Evolutionary conservation across 1,139 yeast genomes (phyloP).

Genomic region (Debaryomyces subglobosus): DNA sequence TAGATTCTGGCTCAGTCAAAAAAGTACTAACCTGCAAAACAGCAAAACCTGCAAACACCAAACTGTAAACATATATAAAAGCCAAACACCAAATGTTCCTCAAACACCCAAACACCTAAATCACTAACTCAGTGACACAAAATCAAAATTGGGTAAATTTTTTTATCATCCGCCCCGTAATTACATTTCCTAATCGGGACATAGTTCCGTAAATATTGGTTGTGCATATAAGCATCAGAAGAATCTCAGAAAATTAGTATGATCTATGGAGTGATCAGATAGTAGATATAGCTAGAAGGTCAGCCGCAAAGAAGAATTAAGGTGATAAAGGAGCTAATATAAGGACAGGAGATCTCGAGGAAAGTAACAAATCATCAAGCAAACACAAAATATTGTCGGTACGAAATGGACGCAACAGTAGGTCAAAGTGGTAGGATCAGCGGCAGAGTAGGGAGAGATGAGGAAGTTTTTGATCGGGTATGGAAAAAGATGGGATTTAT

Average conservation of each 20-base stretch:
- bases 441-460: background rate
- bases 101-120: background rate
- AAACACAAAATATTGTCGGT: background rate
- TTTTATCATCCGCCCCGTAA: background rate
- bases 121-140: background rate
- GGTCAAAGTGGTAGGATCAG: background rate
- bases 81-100: background rate
- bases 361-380: background rate
- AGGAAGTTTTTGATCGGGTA: constrained; percentile 4
- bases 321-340: background rate
- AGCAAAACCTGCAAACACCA: background rate
- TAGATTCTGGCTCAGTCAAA: background rate
- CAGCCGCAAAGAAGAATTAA: background rate
- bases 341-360: background rate
- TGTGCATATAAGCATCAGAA: background rate
- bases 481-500: constrained; percentile 3
- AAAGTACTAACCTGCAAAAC: background rate
- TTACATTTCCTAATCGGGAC: constrained; percentile 4
- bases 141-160: too few species aligned
- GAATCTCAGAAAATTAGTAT: background rate
- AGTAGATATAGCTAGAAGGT: background rate
- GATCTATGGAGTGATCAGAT: background rate
- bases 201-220: background rate
- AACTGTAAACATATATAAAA: background rate
- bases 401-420: background rate